phyloP scores from a whole-genome alignment of 768 basidiomycete genomes.

The Lactarius akahatsu region DNA sequence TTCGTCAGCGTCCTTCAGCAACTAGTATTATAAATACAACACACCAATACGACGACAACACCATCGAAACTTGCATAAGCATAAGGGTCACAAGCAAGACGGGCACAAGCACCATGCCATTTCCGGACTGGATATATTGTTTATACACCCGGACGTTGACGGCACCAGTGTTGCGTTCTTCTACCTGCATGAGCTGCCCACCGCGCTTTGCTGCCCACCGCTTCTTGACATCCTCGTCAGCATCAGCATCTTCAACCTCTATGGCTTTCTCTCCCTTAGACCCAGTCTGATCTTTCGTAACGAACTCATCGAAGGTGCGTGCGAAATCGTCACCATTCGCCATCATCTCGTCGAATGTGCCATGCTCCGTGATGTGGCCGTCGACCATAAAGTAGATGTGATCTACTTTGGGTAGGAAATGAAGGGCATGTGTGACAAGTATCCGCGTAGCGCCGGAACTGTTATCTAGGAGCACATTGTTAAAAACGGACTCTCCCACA shows the following conservation, averaged over 20 bases:
- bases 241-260: constrained; percentile 39
- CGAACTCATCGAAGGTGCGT: constrained; percentile 51
- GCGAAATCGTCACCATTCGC: constrained; percentile 59
- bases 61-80: constrained; percentile 65
- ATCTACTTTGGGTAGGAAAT: constrained; percentile 86
- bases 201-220: constrained; percentile 41
- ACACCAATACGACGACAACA: constrained; percentile 78
- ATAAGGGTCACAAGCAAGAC: constrained; percentile 58
- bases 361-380: constrained; percentile 75
- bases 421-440: constrained; percentile 88
- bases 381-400: constrained; percentile 79
- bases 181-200: constrained; percentile 71
- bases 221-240: constrained; percentile 41
- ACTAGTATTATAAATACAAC: constrained; percentile 29
- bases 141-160: constrained; percentile 55
- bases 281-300: constrained; percentile 56
- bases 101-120: constrained; percentile 66
- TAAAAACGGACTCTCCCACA: constrained; percentile 84
- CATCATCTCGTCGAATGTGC: constrained; percentile 75
- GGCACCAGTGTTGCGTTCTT: constrained; percentile 79
- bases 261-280: constrained; percentile 44
- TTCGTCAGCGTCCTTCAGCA: constrained; percentile 21
- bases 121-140: constrained; percentile 68
- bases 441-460: constrained; percentile 73
- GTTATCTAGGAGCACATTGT: constrained; percentile 71